phyloP scores from a whole-genome alignment of 352 stramenopile species.

The Thalassiosira mediterranea region DNA sequence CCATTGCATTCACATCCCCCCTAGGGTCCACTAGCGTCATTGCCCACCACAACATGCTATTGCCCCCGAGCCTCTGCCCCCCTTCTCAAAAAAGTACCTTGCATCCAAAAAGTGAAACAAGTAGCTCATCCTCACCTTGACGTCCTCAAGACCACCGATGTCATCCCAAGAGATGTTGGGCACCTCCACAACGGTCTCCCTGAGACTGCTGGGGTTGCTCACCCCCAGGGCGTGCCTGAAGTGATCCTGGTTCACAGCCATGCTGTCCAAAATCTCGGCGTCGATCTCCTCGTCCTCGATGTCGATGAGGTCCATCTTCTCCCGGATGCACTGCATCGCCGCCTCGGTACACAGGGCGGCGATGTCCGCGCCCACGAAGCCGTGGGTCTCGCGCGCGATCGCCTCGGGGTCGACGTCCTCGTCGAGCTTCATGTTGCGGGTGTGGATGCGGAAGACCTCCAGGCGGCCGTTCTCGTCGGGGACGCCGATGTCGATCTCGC shows the following conservation, averaged over 20 bases:
- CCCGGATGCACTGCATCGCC: slow-evolving; percentile 97
- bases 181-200: slow-evolving; percentile 98
- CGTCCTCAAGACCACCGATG: slow-evolving; percentile 95
- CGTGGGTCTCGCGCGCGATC: slow-evolving; percentile 97
- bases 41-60: no score
- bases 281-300: slow-evolving; percentile 99
- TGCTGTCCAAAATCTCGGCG: slow-evolving; percentile 96
- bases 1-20: no score
- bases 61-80: no score
- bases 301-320: slow-evolving; percentile 99
- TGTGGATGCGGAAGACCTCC: slow-evolving; percentile 99
- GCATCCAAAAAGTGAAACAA: no score
- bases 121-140: slow-evolving; percentile 80
- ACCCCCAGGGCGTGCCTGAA: slow-evolving; percentile 97
- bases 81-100: no score
- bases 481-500: slow-evolving; percentile 98
- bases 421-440: slow-evolving; percentile 98
- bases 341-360: slow-evolving; percentile 97
- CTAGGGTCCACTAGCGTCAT: no score
- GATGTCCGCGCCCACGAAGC: slow-evolving; percentile 99
- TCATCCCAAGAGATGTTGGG: slow-evolving; percentile 97
- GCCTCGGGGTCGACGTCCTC: slow-evolving; percentile 97
- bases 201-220: slow-evolving; percentile 97
- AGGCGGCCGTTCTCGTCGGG: slow-evolving; percentile 97
- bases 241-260: slow-evolving; percentile 97